Evolutionary conservation across 306 rosid species (phyloP).

Genomic region (Ziziphus jujuba): DNA sequence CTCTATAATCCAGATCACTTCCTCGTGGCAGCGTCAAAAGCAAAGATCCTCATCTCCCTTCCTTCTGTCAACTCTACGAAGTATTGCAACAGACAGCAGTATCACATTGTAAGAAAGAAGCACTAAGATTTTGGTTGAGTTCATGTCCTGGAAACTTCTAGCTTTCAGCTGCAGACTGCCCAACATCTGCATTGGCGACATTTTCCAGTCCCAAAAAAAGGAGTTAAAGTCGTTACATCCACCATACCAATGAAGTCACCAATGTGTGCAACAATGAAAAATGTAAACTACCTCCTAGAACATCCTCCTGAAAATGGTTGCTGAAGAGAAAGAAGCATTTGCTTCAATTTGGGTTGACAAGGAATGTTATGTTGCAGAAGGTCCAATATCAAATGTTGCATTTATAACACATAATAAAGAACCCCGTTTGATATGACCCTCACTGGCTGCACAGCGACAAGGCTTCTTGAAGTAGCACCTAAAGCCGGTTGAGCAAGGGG

Average conservation of each 20-base stretch:
- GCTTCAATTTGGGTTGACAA: conserved; percentile 90
- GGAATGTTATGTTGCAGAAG: conserved; percentile 81
- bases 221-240: conserved; percentile 78
- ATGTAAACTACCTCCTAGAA: conserved; percentile 90
- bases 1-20: conserved; percentile 77
- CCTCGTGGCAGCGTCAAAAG: conserved; percentile 73
- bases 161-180: conserved; percentile 59
- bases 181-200: conserved; percentile 61
- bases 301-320: conserved; percentile 73
- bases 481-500: conserved; percentile 63
- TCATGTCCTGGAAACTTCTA: conserved; percentile 90
- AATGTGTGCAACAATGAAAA: conserved; percentile 69
- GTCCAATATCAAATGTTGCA: conserved; percentile 91
- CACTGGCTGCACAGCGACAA: conserved; percentile 71
- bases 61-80: conserved; percentile 52
- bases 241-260: conserved; percentile 71
- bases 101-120: conserved; percentile 73
- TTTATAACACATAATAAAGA: conserved; percentile 70
- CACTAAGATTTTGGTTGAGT: conserved; percentile 80
- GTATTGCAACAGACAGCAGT: conserved; percentile 73
- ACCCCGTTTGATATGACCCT: conserved; percentile 72
- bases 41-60: conserved; percentile 62
- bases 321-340: conserved; percentile 78
- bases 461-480: conserved; percentile 74
- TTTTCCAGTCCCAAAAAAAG: conserved; percentile 75